Evolutionary conservation across 2,329 filamentous ascomycete species (phyloP), one percentile per base, ranked within the genome.

Genomic region (Lachnellula cervina): DNA sequence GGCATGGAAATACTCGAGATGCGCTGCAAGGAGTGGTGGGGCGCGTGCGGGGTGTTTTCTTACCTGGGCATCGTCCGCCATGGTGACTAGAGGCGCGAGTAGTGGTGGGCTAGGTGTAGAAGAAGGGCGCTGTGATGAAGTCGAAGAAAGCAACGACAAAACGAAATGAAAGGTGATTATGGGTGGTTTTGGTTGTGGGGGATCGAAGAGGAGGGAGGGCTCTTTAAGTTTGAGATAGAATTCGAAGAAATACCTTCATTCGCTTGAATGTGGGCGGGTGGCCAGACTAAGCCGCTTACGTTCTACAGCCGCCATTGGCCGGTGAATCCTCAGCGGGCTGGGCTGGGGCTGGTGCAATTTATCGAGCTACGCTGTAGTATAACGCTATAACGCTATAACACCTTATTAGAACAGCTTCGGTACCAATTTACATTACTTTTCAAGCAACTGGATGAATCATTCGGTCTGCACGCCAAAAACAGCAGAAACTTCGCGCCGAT

Each of bases 61-160:
- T 80, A 86, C 83, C 79, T 83, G 80, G 67, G 80, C 79, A 70
- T 86, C 83, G 58, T 84, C 82, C 73, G 82, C 80, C 83, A 86
- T 86, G 71, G 72, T 83, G 78, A 74, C 69, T 69, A 73, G 58
- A 56, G 42, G 61, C 48, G 59, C 50, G 52, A 53, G 60, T 66
- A 63, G 61, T 55, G 54, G 63, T 66, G 61, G 55, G 23, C 21
- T 54, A 52, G 44, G 48, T 54, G 44, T 32, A 49, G 49, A 54
- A 60, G 48, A 40, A 25, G 44, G 52, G 54, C 55, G 58, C 53
- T 47, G 50, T 40, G 56, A 48, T 38, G 44, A 47, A 58, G 59
- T 55, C 52, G 50, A 53, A 40, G 51, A 59, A 56, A 60, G 56
- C 56, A 63, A 60, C 58, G 52, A 65, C 69, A 56, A 56, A 56